Conservation (phyloP, 768 basidiomycete species). For the Xerocomellus dryophilus region DNA sequence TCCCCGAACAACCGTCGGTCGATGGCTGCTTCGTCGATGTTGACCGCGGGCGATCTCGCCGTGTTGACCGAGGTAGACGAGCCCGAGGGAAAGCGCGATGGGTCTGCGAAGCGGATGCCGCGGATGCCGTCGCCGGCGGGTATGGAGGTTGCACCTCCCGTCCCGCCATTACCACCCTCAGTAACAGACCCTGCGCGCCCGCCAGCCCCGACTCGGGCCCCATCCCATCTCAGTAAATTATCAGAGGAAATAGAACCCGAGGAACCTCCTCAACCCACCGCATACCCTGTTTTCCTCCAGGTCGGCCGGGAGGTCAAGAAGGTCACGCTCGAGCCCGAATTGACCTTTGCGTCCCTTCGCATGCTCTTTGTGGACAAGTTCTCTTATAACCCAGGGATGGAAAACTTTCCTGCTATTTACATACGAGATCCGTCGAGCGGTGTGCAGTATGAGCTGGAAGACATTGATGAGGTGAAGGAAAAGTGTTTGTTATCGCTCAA, state of each 20-base stretch:
- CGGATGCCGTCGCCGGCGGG: conserved; percentile 37
- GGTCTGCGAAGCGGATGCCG: conserved; percentile 26
- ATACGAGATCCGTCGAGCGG: conserved; percentile 89
- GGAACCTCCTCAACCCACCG: conserved; percentile 13
- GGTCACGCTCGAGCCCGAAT: conserved; percentile 62
- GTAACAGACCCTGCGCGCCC: conserved; percentile 38
- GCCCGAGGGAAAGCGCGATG: conserved; percentile 22
- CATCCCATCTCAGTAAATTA: conserved; percentile 16
- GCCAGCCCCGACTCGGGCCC: background rate
- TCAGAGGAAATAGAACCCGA: conserved; percentile 18
- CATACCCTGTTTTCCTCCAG: conserved; percentile 81
- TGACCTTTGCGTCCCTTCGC: conserved; percentile 72
- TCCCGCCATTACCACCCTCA: conserved; percentile 50
- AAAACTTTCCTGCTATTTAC: conserved; percentile 94
- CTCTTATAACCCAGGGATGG: conserved; percentile 87
- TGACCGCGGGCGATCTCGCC: conserved; percentile 70
- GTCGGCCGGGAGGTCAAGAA: conserved; percentile 91
- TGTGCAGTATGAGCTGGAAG: conserved; percentile 94
- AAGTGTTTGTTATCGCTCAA: conserved; percentile 88
- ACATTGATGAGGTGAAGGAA: conserved; percentile 87
- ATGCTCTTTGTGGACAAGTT: conserved; percentile 94
- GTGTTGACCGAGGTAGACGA: conserved; percentile 74
- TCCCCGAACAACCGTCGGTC: conserved; percentile 69
- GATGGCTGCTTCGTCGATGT: conserved; percentile 56
- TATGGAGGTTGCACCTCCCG: conserved; percentile 30